A percentile compares a stretch with the other conserved stretches of the same genome.
Conservation (phyloP, 2,329 filamentous ascomycete genomes). For the Ascochyta lentis region DNA sequence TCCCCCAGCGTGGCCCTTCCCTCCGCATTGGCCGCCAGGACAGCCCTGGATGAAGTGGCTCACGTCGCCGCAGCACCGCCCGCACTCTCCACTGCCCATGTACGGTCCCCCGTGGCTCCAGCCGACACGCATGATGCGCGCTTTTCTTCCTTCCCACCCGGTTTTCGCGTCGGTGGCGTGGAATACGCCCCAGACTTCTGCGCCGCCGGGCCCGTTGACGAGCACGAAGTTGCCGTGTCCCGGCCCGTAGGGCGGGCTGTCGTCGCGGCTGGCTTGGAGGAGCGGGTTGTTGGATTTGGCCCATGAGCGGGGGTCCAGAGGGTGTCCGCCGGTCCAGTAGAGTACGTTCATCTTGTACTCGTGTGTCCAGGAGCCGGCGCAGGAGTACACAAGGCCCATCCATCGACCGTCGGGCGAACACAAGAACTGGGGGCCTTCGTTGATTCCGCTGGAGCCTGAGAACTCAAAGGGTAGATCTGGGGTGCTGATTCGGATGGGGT, state of each 20-base stretch:
- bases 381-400: slow-evolving; percentile 56
- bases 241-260: slow-evolving; percentile 53
- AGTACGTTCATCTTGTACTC: slow-evolving; percentile 58
- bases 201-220: slow-evolving; percentile 40
- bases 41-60: slow-evolving; percentile 42
- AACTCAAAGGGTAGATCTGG: slow-evolving; percentile 52
- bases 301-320: slow-evolving; percentile 49
- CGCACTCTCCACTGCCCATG: slow-evolving; percentile 53
- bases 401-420: slow-evolving; percentile 47
- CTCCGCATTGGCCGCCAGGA: slow-evolving; percentile 35
- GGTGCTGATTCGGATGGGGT: slow-evolving; percentile 49
- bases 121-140: slow-evolving; percentile 53
- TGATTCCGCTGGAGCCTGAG: slow-evolving; percentile 51
- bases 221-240: slow-evolving; percentile 56
- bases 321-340: slow-evolving; percentile 51
- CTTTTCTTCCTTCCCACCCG: slow-evolving; percentile 55
- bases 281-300: slow-evolving; percentile 49
- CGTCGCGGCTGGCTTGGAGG: slow-evolving; percentile 44
- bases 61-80: slow-evolving; percentile 41
- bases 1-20: slow-evolving; percentile 31
- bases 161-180: slow-evolving; percentile 56
- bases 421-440: slow-evolving; percentile 54
- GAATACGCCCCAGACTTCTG: slow-evolving; percentile 54
- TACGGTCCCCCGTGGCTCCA: slow-evolving; percentile 48
- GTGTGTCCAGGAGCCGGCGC: slow-evolving; percentile 55